Evolutionary conservation across 228 moss, liverwort and hornwort genomes (phyloP).

Genomic region (Sphagnum magellanicum): DNA sequence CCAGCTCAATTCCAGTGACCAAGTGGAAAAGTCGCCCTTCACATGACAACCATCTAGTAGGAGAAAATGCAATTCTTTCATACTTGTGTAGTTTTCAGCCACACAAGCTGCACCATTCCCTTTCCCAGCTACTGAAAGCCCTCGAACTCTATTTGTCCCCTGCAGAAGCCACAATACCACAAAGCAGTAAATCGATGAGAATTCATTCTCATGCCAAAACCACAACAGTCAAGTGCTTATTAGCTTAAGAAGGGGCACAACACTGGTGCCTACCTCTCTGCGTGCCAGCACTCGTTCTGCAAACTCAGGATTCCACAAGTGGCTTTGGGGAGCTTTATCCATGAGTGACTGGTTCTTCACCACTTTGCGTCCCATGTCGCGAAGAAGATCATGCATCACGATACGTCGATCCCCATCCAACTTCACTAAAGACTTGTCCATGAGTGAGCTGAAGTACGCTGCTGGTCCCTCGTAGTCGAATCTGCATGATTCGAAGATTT

Average conservation of each 20-base stretch:
- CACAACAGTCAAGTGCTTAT: no score
- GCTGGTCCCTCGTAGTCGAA: background rate
- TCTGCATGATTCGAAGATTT: constrained; percentile 23
- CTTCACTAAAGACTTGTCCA: constrained; percentile 11
- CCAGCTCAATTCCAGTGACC: constrained; percentile 21
- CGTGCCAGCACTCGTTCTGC: background rate
- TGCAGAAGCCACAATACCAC: constrained; percentile 2
- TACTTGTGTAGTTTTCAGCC: constrained; percentile 5
- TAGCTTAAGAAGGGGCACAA: background rate
- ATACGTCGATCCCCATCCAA: constrained; percentile 8
- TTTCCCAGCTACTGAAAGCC: constrained; percentile 13
- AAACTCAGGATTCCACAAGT: constrained; percentile 13
- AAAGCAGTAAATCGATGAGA: background rate
- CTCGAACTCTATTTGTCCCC: constrained; percentile 13
- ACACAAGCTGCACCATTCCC: background rate
- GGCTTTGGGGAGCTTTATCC: background rate
- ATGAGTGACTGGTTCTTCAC: background rate
- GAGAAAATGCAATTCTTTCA: constrained; percentile 22
- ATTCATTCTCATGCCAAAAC: no score
- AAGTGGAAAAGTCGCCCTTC: constrained; percentile 12
- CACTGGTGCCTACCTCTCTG: constrained; percentile 5
- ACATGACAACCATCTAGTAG: constrained; percentile 15
- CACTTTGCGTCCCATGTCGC: constrained; percentile 6
- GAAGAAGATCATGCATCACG: constrained; percentile 17
- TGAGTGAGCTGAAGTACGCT: background rate